Base-by-base conservation (phyloP, 2,329 filamentous ascomycete species). In the Phaeophleospora eucalypticola region DNA sequence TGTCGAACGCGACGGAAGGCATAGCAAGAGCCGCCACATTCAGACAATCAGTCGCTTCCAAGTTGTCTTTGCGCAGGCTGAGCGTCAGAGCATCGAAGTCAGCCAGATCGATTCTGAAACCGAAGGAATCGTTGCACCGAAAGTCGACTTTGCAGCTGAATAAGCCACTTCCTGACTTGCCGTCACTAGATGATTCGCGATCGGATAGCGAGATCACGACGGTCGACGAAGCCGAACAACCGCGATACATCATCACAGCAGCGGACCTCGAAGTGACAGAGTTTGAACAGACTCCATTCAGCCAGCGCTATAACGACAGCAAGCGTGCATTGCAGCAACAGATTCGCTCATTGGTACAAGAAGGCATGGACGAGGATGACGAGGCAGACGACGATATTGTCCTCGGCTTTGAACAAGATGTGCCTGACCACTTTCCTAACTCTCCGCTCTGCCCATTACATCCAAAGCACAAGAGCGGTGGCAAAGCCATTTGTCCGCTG, bases 381-480 rank as follows among this genome's bases (percentile, higher is more conserved):
- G 56, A 56, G 10, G 51, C 54, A 16, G 53, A 49, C 20, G 54
- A 59, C 9, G 53, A 60, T 15, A 49, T 53, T 2, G 41, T 53
- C 7, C 46, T 58, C 32, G 56, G 58, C 12, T 62, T 68, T 49
- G 65, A 67, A 19, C 48, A 67, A 7, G 62, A 68, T 38, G 58
- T 71, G 8, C 71, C 71, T 2, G 71, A 74, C 45, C 71, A 74
- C 53, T 51, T 73, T 8, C 66, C 66, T 12, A 67, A 47, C 37
- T 72, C 69, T 42, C 70, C 69, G 4, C 56, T 73, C 4, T 73
- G 71, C 49, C 71, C 71, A 3, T 54, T 66, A 21, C 64, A 65
- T 47, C 57, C 64, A 7, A 64, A 59, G 45, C 63, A 70, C 53
- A 59, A 60, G 36, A 65, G 61, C 45, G 61, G 62, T 20, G 67